Evolutionary conservation across 208 protist species (phyloP).

Genomic region (Acanthamoeba healyi): DNA sequence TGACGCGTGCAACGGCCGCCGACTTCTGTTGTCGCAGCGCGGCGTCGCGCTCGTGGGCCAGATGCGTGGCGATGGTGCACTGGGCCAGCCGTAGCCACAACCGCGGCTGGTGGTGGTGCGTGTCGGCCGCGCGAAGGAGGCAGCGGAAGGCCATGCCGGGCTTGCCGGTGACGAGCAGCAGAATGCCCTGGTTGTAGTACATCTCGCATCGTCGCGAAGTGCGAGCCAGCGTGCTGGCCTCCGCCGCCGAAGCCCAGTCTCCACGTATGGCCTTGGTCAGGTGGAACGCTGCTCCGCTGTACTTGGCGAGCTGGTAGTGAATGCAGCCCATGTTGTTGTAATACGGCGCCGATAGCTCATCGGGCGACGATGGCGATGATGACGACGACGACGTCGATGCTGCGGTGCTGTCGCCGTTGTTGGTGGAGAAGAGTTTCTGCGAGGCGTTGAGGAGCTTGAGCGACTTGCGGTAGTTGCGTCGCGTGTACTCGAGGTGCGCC

Average conservation of each 20-base stretch:
- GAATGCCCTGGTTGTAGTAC: constrained; percentile 57
- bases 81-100: constrained; percentile 69
- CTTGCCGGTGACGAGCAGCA: constrained; percentile 51
- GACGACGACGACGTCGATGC: not conserved
- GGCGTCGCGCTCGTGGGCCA: not conserved
- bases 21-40: too few species aligned
- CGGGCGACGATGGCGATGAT: not conserved
- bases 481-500: constrained; percentile 46
- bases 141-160: constrained; percentile 26
- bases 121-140: not conserved
- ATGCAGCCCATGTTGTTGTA: constrained; percentile 76
- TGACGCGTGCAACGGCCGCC: too few species aligned
- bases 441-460: constrained; percentile 67
- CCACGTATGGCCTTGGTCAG: not conserved
- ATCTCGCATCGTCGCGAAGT: constrained; percentile 12
- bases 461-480: constrained; percentile 60
- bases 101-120: not conserved
- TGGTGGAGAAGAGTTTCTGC: not conserved
- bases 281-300: constrained; percentile 20
- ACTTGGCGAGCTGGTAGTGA: not conserved
- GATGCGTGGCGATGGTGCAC: constrained; percentile 16
- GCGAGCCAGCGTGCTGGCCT: not conserved
- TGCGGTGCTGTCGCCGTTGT: not conserved
- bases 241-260: not conserved
- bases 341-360: constrained; percentile 10